Conservation (phyloP, 1,284 basidiomycete genomes). For the Pyrrhoderma lamaoense region DNA sequence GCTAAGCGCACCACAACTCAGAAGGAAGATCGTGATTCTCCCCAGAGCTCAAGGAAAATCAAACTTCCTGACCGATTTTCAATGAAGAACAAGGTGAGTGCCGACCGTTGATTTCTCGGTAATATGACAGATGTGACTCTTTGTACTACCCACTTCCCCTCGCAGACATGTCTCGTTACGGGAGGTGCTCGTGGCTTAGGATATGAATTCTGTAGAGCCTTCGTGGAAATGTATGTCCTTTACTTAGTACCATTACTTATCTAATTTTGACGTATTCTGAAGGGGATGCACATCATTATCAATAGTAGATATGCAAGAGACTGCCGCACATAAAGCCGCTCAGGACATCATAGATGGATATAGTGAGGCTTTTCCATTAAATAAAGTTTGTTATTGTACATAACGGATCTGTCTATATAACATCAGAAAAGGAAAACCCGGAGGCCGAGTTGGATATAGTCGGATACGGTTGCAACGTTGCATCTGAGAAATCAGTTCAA, state of each 20-base stretch:
- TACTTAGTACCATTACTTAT: background rate
- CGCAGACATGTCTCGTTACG: conserved; percentile 85
- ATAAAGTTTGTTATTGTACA: too few relatives aligned
- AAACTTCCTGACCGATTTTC: conserved; percentile 59
- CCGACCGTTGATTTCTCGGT: background rate
- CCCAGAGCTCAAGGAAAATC: conserved; percentile 17
- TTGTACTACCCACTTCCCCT: background rate
- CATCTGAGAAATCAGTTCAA: conserved; percentile 74
- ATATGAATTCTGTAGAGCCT: conserved; percentile 83
- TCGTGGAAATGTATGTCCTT: conserved; percentile 69
- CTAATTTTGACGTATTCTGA: conserved; percentile 8
- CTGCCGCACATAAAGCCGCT: conserved; percentile 67
- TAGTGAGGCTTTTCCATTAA: conserved; percentile 30
- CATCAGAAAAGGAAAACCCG: conserved; percentile 42
- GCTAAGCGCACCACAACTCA: background rate
- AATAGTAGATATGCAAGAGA: conserved; percentile 77
- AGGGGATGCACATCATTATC: conserved; percentile 80
- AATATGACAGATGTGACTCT: background rate
- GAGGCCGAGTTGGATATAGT: conserved; percentile 62
- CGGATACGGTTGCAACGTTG: conserved; percentile 84
- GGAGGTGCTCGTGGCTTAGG: conserved; percentile 89
- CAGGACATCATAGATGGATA: conserved; percentile 58
- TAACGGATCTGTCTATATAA: conserved; percentile 28
- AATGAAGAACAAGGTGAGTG: conserved; percentile 55
- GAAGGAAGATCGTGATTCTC: conserved; percentile 2